Evolutionary conservation across 192 early-diverging fungal species (phyloP).

Genomic region (Backusella parvicylindrica): DNA sequence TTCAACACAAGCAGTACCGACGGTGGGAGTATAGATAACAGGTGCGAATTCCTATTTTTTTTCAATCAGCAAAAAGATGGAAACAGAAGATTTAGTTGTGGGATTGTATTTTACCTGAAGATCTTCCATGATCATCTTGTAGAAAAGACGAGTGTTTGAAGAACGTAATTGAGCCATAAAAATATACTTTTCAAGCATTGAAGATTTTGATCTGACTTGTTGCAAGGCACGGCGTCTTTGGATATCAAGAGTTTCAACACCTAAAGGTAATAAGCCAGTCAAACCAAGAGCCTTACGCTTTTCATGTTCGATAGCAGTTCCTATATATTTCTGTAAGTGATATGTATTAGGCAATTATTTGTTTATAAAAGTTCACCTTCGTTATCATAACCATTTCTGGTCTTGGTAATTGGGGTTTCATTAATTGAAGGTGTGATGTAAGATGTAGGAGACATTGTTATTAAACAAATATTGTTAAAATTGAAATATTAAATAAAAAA

Average conservation of each 20-base stretch:
- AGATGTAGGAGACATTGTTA: background rate
- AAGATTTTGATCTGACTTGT: constrained; percentile 67
- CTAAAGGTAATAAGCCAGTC: constrained; percentile 69
- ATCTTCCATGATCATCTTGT: constrained; percentile 72
- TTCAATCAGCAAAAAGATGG: background rate
- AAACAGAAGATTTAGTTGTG: no score
- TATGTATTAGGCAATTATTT: background rate
- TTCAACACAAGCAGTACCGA: constrained; percentile 81
- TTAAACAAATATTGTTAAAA: background rate
- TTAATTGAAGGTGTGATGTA: background rate
- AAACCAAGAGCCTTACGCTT: constrained; percentile 60
- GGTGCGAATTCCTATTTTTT: constrained; percentile 67
- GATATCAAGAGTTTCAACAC: constrained; percentile 67
- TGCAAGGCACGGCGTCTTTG: constrained; percentile 76
- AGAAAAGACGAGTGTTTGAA: constrained; percentile 82
- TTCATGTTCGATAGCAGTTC: constrained; percentile 51
- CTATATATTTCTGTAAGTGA: constrained; percentile 27
- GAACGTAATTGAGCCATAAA: constrained; percentile 81
- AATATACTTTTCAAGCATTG: constrained; percentile 79
- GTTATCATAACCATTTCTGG: background rate
- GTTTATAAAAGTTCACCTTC: background rate
- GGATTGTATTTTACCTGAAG: constrained; percentile 72
- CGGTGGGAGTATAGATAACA: constrained; percentile 81
- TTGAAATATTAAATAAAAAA: background rate
- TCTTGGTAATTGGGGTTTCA: background rate